These are phyloP conservation scores for Saturnispora dispora DNA, from an alignment of 805 yeast species.

Conservation along the genomic window DNA sequence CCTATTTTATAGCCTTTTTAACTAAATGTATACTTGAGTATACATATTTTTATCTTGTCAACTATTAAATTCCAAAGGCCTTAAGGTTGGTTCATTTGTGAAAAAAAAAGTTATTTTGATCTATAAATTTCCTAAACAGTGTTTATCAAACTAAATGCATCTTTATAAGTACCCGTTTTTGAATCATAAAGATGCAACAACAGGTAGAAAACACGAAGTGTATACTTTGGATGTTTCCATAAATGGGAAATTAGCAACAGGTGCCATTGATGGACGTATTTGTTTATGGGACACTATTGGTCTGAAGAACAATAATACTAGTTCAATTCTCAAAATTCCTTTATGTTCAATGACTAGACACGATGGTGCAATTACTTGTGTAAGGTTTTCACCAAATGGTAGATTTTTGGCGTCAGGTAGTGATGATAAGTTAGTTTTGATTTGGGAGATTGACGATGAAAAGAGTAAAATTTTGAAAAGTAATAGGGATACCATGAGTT, in stretches of 20 bases:
- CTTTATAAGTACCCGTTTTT: slow-evolving; percentile 5
- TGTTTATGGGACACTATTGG: slow-evolving; percentile 55
- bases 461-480: slow-evolving; percentile 33
- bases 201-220: slow-evolving; percentile 57
- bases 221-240: slow-evolving; percentile 75
- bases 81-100: too few relatives aligned
- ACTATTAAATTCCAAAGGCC: too few relatives aligned
- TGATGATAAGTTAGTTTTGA: slow-evolving; percentile 82
- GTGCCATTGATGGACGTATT: slow-evolving; percentile 89
- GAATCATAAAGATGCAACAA: slow-evolving; percentile 38
- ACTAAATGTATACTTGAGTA: background rate
- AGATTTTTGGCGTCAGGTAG: slow-evolving; percentile 89
- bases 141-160: background rate
- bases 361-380: slow-evolving; percentile 93
- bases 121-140: background rate
- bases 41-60: background rate
- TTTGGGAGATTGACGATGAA: slow-evolving; percentile 88
- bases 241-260: slow-evolving; percentile 88
- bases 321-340: slow-evolving; percentile 32
- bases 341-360: slow-evolving; percentile 89
- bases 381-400: slow-evolving; percentile 88
- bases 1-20: background rate
- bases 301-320: slow-evolving; percentile 25
- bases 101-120: background rate
- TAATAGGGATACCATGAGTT: slow-evolving; percentile 14